A percentile compares a stretch with the other conserved stretches of the same genome.
phyloP scores from a whole-genome alignment of 192 early-diverging fungal species.

The Jimgerdemannia flammicorona region DNA sequence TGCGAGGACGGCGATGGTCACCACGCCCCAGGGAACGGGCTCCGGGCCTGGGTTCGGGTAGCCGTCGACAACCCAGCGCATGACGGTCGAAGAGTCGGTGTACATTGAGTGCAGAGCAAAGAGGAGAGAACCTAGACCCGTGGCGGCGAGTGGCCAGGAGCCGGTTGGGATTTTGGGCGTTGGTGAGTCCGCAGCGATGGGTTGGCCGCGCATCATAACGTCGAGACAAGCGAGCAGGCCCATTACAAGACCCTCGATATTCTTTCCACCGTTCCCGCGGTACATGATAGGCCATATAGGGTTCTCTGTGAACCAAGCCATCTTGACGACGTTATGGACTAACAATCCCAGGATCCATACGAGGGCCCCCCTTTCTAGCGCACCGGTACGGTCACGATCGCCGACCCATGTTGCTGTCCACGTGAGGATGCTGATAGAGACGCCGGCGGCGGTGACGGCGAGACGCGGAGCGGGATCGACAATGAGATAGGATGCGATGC shows the following conservation, averaged over 20 bases:
- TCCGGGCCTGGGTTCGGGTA: constrained; percentile 71
- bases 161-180: no score
- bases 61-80: constrained; percentile 70
- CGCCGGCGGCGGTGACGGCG: constrained; percentile 51
- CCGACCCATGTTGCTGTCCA: constrained; percentile 59
- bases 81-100: constrained; percentile 69
- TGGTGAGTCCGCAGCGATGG: not conserved
- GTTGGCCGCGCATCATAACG: constrained; percentile 43
- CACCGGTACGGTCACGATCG: constrained; percentile 42
- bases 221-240: constrained; percentile 58
- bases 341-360: constrained; percentile 68
- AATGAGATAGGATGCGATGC: constrained; percentile 59
- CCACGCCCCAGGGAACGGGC: constrained; percentile 69
- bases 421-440: constrained; percentile 50
- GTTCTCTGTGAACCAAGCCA: constrained; percentile 76
- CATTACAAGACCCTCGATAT: constrained; percentile 57
- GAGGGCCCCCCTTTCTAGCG: constrained; percentile 58
- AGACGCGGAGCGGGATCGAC: constrained; percentile 55
- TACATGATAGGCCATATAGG: constrained; percentile 85
- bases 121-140: constrained; percentile 29
- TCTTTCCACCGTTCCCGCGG: constrained; percentile 64
- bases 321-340: constrained; percentile 63
- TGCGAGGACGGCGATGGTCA: constrained; percentile 55
- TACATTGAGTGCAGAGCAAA: constrained; percentile 77
- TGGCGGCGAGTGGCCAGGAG: constrained; percentile 10